Base-by-base conservation (phyloP, 192 early-diverging fungal genomes). In the Podochytrium sp. region DNA sequence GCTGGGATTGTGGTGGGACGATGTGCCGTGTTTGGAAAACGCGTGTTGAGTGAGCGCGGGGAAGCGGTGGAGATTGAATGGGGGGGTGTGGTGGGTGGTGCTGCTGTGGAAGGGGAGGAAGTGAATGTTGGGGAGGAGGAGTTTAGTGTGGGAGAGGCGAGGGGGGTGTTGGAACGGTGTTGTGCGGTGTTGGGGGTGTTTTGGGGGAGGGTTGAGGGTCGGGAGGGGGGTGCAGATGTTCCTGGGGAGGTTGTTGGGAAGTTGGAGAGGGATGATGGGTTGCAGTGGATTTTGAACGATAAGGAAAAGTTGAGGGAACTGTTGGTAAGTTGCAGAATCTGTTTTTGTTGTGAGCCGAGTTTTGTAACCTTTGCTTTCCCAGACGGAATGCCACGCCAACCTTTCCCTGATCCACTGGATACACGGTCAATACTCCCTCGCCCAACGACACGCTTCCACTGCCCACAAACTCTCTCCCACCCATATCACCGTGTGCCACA, bases 21-120 rank as follows among this genome's bases (percentile, higher is more conserved):
- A 30, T 61, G 59, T 61, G 59, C 59, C 12, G 59, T 61, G 30
- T 61, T 61, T 18, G 59, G 59, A 37, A 61, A 61, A 23, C 59
- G 38, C 16, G 25, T 61, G 12, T 25, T 23, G 5, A 18, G 30
- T 10, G 43, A 55, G 52, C 23, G 30, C 7, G 16, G 23, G 7
- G 16, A 10, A 55, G 16, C 20, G 25, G 52, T 7, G 30, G 59
- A 33, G 38, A 40, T 6, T 61, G 59, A 61, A 30, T 61, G 59
- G 59, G 34, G 38, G 7, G n/a, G n/a, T n/a, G n/a, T n/a, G n/a
- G n/a, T n/a, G n/a, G n/a, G n/a, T n/a, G n/a, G n/a, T n/a, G n/a
- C n/a, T n/a, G n/a, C n/a, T n/a, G 3, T 23, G 5, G 52, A 20
- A 6, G 59, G 59, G 32, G 59, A 61, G 25, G 59, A 61, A 61